A percentile compares a stretch with the other conserved stretches of the same genome.
These are phyloP conservation scores for Trypanosoma cruzi DNA, from an alignment of 208 protist species.

Conservation along the genomic window DNA sequence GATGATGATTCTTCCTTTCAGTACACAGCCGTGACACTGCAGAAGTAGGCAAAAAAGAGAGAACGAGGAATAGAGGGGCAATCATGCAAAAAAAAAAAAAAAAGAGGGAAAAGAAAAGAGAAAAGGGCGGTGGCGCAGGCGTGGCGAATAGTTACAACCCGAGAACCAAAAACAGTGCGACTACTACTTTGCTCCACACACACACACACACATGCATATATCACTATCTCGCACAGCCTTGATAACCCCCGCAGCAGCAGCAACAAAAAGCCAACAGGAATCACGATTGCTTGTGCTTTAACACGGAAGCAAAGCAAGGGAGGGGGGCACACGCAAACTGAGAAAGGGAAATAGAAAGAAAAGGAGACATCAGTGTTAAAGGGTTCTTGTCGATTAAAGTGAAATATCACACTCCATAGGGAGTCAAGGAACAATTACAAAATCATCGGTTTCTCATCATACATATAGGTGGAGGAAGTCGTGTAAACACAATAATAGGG, in stretches of 20 bases:
- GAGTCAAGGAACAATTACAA: constrained; percentile 35
- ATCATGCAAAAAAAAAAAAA: not conserved
- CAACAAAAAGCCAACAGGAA: constrained; percentile 16
- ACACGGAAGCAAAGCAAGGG: constrained; percentile 1
- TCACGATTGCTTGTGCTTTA: constrained; percentile 17
- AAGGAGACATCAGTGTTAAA: constrained; percentile 33
- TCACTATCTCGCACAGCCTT: constrained; percentile 24
- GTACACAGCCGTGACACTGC: too few species aligned
- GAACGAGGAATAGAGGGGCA: too few species aligned
- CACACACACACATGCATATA: too few species aligned
- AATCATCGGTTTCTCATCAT: constrained; percentile 31
- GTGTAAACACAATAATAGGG: too few species aligned
- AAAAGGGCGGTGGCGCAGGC: not conserved
- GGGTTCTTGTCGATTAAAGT: constrained; percentile 32
- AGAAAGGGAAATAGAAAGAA: constrained; percentile 5
- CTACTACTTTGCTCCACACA: too few species aligned
- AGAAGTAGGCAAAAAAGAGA: too few species aligned
- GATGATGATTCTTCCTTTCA: too few species aligned
- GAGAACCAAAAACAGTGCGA: too few species aligned
- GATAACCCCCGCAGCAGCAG: constrained; percentile 22
- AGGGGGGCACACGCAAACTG: not conserved
- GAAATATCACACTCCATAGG: constrained; percentile 18
- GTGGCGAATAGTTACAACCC: not conserved
- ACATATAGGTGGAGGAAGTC: not conserved
- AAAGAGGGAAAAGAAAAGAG: not conserved